Evolutionary conservation across 176 grass and related monocot species (phyloP), one percentile per base, ranked within the genome.

Genomic region (Carex cristatella): DNA sequence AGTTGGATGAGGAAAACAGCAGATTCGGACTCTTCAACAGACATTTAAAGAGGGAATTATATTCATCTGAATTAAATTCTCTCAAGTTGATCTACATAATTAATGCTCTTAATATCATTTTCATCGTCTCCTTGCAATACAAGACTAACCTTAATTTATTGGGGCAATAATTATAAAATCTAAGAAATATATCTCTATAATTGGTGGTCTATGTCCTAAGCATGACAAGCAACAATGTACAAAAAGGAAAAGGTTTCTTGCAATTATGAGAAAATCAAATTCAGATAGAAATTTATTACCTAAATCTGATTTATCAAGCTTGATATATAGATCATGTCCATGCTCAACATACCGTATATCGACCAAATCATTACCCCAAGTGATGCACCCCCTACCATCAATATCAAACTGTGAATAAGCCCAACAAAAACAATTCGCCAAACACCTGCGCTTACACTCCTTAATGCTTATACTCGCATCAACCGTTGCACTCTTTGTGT

Each of bases 371-470:
- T 5, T 79, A 44, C 79, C 73, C 92, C 92, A 94, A 73, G 86
- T 81, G 13, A 94, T 82, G 87, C 92, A 94, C 16, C 90, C 92
- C 18, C 61, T 87, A 10, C 84, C 84, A 85, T 61, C 86, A 46
- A 8, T 79, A 68, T 91, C 88, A 4, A 57, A 53, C 19, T 9
- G 13, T 14, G 85, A 66, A 57, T 62, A 87, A 49, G 75, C 85
- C 61, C 40, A 42, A 46, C 85, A 87, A 79, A 28, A 81, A 32
- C 48, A 58, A 72, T 81, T 72, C 4, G 0, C 38, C 61, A 60
- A 81, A 38, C 85, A 87, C 63, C 15, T 31, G 13, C 1, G 38
- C 13, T 27, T 69, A 69, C 85, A 87, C 73, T 81, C 74, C 48
- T 71, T 60, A 57, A 87, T 56, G 51, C 76, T 59, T 19, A 56